Percentiles rank a stretch among this genome's conserved stretches.
phyloP scores from a whole-genome alignment of 2,329 filamentous ascomycete genomes.

The Penicillium sp. region DNA sequence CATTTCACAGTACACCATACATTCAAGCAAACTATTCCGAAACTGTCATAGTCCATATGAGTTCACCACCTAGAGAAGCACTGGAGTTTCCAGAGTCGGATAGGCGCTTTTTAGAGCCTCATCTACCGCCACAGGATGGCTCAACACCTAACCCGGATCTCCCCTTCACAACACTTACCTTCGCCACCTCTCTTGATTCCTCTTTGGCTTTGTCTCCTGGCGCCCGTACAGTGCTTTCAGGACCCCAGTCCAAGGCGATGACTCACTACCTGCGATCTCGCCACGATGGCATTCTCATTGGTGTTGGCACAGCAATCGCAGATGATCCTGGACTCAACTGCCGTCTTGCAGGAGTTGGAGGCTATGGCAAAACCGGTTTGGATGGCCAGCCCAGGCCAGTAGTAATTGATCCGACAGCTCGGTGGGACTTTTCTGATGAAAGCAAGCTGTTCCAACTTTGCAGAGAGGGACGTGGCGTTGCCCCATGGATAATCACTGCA shows the following conservation, averaged over 20 bases:
- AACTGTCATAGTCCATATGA: neutral
- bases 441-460: conserved; percentile 67
- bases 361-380: conserved; percentile 52
- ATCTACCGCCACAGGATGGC: conserved; percentile 40
- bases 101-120: conserved; percentile 46
- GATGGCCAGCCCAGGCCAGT: conserved; percentile 71
- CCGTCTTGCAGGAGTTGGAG: conserved; percentile 61
- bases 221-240: conserved; percentile 73
- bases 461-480: conserved; percentile 61
- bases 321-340: conserved; percentile 87
- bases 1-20: neutral
- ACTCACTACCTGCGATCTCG: conserved; percentile 85
- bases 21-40: neutral
- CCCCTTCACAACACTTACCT: conserved; percentile 73
- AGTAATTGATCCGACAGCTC: conserved; percentile 70
- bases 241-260: conserved; percentile 82
- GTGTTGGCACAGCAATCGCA: conserved; percentile 76
- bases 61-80: conserved; percentile 22
- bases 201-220: conserved; percentile 71
- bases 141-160: conserved; percentile 22
- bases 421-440: conserved; percentile 63
- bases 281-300: conserved; percentile 82
- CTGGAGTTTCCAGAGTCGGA: conserved; percentile 42
- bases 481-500: conserved; percentile 65
- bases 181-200: conserved; percentile 82